Base-by-base conservation (phyloP, 2,329 filamentous ascomycete genomes). In the Hypomyces rosellus region DNA sequence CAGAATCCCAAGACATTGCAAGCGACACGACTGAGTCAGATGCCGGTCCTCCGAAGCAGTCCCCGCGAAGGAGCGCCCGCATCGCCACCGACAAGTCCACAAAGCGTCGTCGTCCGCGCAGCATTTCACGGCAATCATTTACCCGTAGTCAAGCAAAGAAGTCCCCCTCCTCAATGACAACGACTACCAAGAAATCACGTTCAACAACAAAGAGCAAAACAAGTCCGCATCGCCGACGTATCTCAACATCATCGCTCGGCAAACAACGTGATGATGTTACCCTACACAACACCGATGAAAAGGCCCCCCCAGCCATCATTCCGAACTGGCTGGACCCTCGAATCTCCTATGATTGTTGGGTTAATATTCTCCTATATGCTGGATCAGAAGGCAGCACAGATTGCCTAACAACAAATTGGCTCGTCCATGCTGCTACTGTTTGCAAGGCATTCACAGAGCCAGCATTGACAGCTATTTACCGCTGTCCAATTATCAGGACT, bases 381-480 rank as follows among this genome's bases (percentile, higher is more conserved):
- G 81, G 85, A 14, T 75, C 75, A 45, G 68, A 73, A 33, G 58
- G 61, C 8, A 59, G 64, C 1, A 61, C 69, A 5, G 69, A 69
- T n/a, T 60, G 72, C 68, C 58, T 70, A 61, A 70, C 73, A 59
- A 74, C 73, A 12, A 72, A 74, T 58, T 89, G 85, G 85, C 77
- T 95, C 6, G 66, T 86, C 9, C 72, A 74, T n/a, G 70, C 79
- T 41, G 81, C 86, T 34, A 73, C 76, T 2, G 69, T 82, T 14
- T 91, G 85, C 57, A 78, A 74, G 46, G 65, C 74, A 2, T 89
- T 91, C 51, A 70, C 79, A 0, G 88, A 90, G 59, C 85, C 89
- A 5, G 87, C 87, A 2, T 67, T 93, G 46, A 82, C 82, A 5
- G 84, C 81, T 1, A 73, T 95, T 5, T 93, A 93, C 63, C 74